A percentile compares a stretch with the other conserved stretches of the same genome.
phyloP scores from a whole-genome alignment of 495 filamentous ascomycete genomes.

The Achaetomiella virescens region DNA sequence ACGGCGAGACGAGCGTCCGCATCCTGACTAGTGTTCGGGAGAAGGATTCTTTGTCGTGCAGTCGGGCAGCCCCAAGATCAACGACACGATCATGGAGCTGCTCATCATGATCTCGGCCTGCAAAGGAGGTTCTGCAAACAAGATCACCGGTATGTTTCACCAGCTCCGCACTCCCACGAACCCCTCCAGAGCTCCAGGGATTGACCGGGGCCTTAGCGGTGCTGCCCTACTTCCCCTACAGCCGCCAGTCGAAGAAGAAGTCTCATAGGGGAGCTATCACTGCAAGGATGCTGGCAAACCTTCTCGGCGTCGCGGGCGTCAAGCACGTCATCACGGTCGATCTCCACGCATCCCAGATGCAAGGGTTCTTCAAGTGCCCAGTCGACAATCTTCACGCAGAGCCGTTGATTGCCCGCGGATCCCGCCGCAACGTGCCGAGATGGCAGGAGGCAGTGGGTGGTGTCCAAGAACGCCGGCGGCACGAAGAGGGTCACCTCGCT shows the following conservation, averaged over 20 bases:
- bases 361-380: conserved; percentile 96
- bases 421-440: conserved; percentile 73
- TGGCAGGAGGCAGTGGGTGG: conserved; percentile 92
- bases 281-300: conserved; percentile 92
- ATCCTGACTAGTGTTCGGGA: conserved; percentile 91
- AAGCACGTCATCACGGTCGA: conserved; percentile 98
- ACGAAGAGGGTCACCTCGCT: conserved; percentile 96
- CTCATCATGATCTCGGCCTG: conserved; percentile 98
- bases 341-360: conserved; percentile 94
- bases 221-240: conserved; percentile 98
- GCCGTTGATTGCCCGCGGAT: conserved; percentile 93
- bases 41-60: conserved; percentile 98
- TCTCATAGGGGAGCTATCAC: conserved; percentile 94
- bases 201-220: conserved; percentile 57
- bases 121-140: conserved; percentile 94
- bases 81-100: conserved; percentile 97
- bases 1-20: conserved; percentile 91
- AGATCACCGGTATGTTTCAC: conserved; percentile 75
- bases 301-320: conserved; percentile 85
- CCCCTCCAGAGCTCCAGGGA: too few species aligned
- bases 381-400: conserved; percentile 97
- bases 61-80: conserved; percentile 93
- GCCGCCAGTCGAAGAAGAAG: conserved; percentile 98
- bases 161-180: not conserved
- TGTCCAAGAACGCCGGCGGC: conserved; percentile 96